Percentiles rank a stretch among this genome's conserved stretches.
Conservation (phyloP, 202 grass and related monocot species). For the Saccharum hybrid region DNA sequence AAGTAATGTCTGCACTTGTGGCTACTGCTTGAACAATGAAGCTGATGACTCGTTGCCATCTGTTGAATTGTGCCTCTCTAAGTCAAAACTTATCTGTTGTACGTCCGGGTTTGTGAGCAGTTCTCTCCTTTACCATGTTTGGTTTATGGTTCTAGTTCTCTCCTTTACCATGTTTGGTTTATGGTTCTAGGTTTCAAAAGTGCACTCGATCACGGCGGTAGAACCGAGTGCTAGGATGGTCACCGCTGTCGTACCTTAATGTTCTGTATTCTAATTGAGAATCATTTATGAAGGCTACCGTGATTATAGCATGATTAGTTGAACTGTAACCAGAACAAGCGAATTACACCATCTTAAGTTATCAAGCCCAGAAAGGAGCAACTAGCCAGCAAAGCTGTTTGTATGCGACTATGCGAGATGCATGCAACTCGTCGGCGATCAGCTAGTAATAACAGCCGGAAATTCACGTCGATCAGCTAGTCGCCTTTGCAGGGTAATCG, state of each 20-base stretch:
- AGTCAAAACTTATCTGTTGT: neutral
- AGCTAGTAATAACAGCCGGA: neutral
- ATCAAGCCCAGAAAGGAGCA: slow-evolving; percentile 12
- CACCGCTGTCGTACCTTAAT: neutral
- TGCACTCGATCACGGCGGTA: neutral
- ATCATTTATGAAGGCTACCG: neutral
- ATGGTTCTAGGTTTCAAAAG: neutral
- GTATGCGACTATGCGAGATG: neutral
- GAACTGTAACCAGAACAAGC: neutral
- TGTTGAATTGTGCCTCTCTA: neutral
- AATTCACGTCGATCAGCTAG: neutral
- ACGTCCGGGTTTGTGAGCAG: neutral
- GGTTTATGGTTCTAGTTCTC: no score
- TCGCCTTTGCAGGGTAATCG: slow-evolving; percentile 49
- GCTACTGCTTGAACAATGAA: slow-evolving; percentile 22
- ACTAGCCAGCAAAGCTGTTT: neutral
- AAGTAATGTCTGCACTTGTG: slow-evolving; percentile 3
- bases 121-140: neutral
- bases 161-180: neutral
- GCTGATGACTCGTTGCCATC: neutral
- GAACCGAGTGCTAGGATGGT: neutral
- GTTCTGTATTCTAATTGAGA: neutral
- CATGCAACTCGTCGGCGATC: neutral
- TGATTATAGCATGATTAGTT: neutral
- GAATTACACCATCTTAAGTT: neutral